These are phyloP conservation scores for Cystobasidium slooffiae DNA, from an alignment of 1,284 basidiomycete genomes.

Conservation along the genomic window DNA sequence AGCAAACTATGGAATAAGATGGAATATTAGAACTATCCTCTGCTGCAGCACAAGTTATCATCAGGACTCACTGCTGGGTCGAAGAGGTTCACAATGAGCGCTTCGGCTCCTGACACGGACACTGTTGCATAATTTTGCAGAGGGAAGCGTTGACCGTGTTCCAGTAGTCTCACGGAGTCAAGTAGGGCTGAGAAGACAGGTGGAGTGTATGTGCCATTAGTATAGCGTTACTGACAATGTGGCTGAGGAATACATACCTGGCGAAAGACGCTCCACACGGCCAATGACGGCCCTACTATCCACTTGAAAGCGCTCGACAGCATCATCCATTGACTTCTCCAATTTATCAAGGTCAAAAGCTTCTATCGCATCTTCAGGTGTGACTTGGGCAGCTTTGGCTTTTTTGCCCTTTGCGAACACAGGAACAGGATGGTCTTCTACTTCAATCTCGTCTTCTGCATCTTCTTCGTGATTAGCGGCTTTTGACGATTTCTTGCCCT, in stretches of 20 bases:
- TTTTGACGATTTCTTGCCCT: slow-evolving; percentile 71
- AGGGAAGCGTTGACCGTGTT: slow-evolving; percentile 38
- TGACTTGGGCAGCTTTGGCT: slow-evolving; percentile 34
- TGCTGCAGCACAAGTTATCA: neutral
- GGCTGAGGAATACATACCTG: neutral
- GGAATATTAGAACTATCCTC: neutral
- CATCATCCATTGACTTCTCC: slow-evolving; percentile 36
- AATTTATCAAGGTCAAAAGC: slow-evolving; percentile 38
- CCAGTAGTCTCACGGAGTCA: slow-evolving; percentile 27
- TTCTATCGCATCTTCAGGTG: slow-evolving; percentile 29
- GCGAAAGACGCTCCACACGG: slow-evolving; percentile 32
- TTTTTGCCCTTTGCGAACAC: slow-evolving; percentile 40
- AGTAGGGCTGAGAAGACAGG: slow-evolving; percentile 24
- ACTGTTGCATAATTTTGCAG: slow-evolving; percentile 39
- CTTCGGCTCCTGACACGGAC: slow-evolving; percentile 27
- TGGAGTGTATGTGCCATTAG: neutral
- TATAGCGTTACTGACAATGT: neutral
- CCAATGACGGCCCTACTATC: slow-evolving; percentile 28
- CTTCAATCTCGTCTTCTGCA: slow-evolving; percentile 57
- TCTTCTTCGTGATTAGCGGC: slow-evolving; percentile 71
- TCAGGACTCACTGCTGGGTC: slow-evolving; percentile 23
- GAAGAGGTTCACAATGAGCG: slow-evolving; percentile 35
- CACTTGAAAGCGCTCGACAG: slow-evolving; percentile 25
- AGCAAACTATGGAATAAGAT: slow-evolving; percentile 11
- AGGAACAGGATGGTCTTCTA: slow-evolving; percentile 39